Conservation (phyloP, 2,329 filamentous ascomycete species). For the Cryphonectria nitschkei region DNA sequence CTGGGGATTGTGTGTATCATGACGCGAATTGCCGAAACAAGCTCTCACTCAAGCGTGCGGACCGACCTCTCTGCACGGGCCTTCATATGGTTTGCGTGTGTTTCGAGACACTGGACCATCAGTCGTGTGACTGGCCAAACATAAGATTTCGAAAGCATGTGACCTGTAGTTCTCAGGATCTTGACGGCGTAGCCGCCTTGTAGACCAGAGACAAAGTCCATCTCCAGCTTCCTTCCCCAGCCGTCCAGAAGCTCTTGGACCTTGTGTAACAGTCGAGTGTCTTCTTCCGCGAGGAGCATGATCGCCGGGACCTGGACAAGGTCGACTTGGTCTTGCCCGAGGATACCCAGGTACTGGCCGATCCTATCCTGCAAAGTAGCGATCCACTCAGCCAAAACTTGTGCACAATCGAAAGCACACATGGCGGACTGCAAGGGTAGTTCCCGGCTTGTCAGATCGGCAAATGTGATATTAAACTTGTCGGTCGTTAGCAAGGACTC, state of each 20-base stretch:
- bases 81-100: conserved; percentile 56
- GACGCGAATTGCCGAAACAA: not conserved
- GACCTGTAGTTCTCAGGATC: conserved; percentile 80
- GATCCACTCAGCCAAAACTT: conserved; percentile 93
- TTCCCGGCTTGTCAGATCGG: conserved; percentile 81
- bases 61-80: conserved; percentile 55
- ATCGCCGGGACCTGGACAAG: conserved; percentile 80
- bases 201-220: conserved; percentile 54
- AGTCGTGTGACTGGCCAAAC: conserved; percentile 78
- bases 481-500: conserved; percentile 90
- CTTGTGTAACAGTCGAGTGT: conserved; percentile 82
- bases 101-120: conserved; percentile 59
- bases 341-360: conserved; percentile 83
- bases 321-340: conserved; percentile 83
- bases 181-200: conserved; percentile 79
- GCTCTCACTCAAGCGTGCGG: not conserved
- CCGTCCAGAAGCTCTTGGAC: conserved; percentile 77
- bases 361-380: conserved; percentile 91
- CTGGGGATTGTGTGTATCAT: not conserved
- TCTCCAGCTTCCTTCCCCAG: conserved; percentile 78
- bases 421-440: conserved; percentile 88
- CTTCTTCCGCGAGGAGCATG: conserved; percentile 90
- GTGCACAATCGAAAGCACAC: conserved; percentile 91
- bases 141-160: conserved; percentile 84
- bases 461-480: conserved; percentile 82